Conservation (phyloP, 2,329 filamentous ascomycete species). For the Trichothecium roseum region DNA sequence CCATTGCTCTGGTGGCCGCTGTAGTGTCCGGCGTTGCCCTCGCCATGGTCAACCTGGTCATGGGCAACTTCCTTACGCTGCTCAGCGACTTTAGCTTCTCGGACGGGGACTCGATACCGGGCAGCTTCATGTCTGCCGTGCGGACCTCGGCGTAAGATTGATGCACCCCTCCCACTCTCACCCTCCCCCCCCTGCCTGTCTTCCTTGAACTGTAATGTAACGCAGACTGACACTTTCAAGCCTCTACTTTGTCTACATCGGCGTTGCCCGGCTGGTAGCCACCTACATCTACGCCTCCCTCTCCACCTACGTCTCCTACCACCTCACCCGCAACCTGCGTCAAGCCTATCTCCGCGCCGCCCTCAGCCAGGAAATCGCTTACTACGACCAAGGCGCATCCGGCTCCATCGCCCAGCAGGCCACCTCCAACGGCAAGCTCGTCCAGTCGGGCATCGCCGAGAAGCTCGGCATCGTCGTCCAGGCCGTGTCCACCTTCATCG, state of each 20-base stretch:
- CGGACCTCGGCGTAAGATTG: not conserved
- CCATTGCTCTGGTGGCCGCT: constrained; percentile 12
- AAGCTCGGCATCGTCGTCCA: constrained; percentile 22
- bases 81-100: constrained; percentile 9
- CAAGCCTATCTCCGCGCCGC: constrained; percentile 33
- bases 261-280: constrained; percentile 9
- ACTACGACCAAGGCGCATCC: constrained; percentile 25
- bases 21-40: constrained; percentile 15
- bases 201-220: no score
- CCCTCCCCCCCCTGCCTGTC: no score
- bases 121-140: constrained; percentile 10
- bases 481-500: constrained; percentile 17
- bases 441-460: constrained; percentile 22
- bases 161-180: not conserved
- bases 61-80: constrained; percentile 15
- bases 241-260: constrained; percentile 18
- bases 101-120: constrained; percentile 4
- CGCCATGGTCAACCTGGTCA: constrained; percentile 16
- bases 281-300: constrained; percentile 19
- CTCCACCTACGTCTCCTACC: constrained; percentile 33
- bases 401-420: constrained; percentile 27
- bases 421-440: constrained; percentile 25
- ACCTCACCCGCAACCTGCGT: constrained; percentile 31
- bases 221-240: no score
- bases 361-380: constrained; percentile 34